phyloP scores from a whole-genome alignment of 768 basidiomycete species.

The Lentinula edodes region DNA sequence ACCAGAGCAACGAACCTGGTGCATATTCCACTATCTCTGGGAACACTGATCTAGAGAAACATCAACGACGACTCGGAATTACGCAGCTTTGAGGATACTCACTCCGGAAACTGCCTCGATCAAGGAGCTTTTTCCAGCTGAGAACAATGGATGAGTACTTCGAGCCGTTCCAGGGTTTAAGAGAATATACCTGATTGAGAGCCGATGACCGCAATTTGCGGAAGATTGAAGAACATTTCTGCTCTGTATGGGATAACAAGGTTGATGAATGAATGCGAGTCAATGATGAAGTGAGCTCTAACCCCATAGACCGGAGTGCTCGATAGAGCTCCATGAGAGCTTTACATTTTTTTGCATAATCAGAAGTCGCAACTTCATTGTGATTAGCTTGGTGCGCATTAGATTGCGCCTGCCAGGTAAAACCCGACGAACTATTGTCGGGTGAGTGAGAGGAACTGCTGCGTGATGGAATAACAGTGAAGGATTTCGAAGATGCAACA shows the following conservation, averaged over 20 bases:
- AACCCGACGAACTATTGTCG: neutral
- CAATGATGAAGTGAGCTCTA: neutral
- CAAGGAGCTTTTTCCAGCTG: slow-evolving; percentile 37
- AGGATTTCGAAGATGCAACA: no score
- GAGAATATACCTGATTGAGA: slow-evolving; percentile 28
- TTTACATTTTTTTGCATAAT: slow-evolving; percentile 26
- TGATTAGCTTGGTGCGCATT: neutral
- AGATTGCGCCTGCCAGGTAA: neutral
- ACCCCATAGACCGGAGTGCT: slow-evolving; percentile 27
- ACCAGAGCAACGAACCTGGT: slow-evolving; percentile 34
- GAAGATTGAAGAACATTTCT: slow-evolving; percentile 19
- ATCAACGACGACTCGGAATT: neutral
- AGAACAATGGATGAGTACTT: neutral
- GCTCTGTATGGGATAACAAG: slow-evolving; percentile 20
- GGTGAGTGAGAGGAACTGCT: neutral
- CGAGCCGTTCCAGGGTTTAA: no score
- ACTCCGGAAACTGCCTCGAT: slow-evolving; percentile 38
- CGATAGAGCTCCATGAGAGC: slow-evolving; percentile 28
- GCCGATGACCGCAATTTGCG: slow-evolving; percentile 36
- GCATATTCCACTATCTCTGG: slow-evolving; percentile 57
- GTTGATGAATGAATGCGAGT: neutral
- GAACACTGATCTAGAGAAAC: slow-evolving; percentile 46
- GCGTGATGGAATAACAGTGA: no score
- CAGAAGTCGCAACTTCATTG: neutral
- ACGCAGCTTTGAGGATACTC: slow-evolving; percentile 4